A percentile compares a stretch with the other conserved stretches of the same genome.
These are phyloP conservation scores for Salvia sclarea DNA, from an alignment of 305 asterid species.

Conservation along the genomic window DNA sequence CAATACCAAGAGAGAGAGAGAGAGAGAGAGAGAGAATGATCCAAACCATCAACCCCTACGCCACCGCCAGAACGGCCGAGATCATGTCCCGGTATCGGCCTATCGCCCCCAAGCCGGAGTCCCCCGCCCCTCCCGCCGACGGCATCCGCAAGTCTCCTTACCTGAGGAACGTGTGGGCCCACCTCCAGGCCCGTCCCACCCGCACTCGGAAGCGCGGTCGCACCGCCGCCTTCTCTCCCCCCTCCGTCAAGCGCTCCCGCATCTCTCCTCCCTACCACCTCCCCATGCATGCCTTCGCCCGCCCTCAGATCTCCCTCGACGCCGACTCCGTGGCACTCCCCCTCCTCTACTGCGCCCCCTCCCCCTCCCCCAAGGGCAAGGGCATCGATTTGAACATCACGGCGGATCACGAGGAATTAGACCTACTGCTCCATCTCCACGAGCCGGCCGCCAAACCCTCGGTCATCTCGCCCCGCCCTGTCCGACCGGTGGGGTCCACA, in stretches of 20 bases:
- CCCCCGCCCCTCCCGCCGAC: conserved; percentile 33
- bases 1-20: not conserved
- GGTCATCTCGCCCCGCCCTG: conserved; percentile 65
- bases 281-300: conserved; percentile 47
- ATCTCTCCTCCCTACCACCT: conserved; percentile 35
- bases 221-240: conserved; percentile 59
- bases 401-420: conserved; percentile 53
- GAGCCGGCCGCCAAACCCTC: conserved; percentile 35
- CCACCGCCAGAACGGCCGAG: conserved; percentile 72
- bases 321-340: conserved; percentile 55
- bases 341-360: conserved; percentile 35
- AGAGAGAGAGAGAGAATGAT: conserved; percentile 44
- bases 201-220: conserved; percentile 88
- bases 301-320: conserved; percentile 32
- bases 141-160: conserved; percentile 70
- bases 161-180: conserved; percentile 74
- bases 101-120: conserved; percentile 84
- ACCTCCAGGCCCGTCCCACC: conserved; percentile 86
- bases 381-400: conserved; percentile 58
- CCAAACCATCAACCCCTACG: conserved; percentile 57
- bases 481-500: conserved; percentile 69
- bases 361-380: not conserved
- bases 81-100: conserved; percentile 92
- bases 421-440: conserved; percentile 46
- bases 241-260: conserved; percentile 51